Evolutionary conservation across 192 early-diverging fungal species (phyloP).

Genomic region (Coemansia sp.): DNA sequence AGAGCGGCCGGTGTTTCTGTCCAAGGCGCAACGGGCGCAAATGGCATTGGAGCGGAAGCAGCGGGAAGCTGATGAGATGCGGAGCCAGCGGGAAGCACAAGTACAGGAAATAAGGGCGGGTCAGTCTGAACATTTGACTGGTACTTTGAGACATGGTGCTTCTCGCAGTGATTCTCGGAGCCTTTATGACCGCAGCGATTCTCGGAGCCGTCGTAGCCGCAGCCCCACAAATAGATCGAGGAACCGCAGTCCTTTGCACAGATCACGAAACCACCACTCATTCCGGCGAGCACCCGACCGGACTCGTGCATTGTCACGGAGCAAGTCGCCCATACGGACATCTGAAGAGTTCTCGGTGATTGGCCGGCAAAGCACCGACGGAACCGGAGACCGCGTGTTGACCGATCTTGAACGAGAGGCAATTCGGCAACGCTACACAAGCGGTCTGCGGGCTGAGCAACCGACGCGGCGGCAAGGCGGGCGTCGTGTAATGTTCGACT

Average conservation of each 20-base stretch:
- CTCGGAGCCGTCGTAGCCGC: conserved; percentile 3
- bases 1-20: conserved; percentile 64
- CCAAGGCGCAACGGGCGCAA: conserved; percentile 87
- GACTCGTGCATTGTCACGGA: conserved; percentile 10
- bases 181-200: background rate
- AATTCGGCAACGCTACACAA: conserved; percentile 82
- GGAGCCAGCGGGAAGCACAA: conserved; percentile 64
- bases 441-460: conserved; percentile 66
- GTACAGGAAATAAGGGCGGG: conserved; percentile 37
- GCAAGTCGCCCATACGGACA: conserved; percentile 7
- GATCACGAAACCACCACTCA: conserved; percentile 15
- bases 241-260: conserved; percentile 10
- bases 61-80: conserved; percentile 75
- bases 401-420: conserved; percentile 62
- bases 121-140: background rate
- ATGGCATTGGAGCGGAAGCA: conserved; percentile 79
- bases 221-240: conserved; percentile 3
- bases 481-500: conserved; percentile 97
- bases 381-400: conserved; percentile 43
- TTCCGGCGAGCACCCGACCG: conserved; percentile 14
- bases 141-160: no score
- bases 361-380: conserved; percentile 32
- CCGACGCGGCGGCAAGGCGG: conserved; percentile 74
- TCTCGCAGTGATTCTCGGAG: background rate
- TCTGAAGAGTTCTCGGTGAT: conserved; percentile 22